Percentiles rank a stretch among this genome's conserved stretches.
Conservation (phyloP, 805 yeast species). For the Zygosaccharomyces pseudorouxii region DNA sequence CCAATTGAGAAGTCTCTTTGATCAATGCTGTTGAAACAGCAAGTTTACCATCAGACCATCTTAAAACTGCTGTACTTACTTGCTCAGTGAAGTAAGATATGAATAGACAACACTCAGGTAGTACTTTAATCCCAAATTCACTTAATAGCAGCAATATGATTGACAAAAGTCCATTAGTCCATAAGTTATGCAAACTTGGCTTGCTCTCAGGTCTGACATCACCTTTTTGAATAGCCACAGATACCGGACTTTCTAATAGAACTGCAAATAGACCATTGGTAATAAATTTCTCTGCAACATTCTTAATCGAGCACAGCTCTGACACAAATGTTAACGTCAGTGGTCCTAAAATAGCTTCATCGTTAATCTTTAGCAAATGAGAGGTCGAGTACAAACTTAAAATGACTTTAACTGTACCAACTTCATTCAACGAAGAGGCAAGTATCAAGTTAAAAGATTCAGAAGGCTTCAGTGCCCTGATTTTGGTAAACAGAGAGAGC, state of each 20-base stretch:
- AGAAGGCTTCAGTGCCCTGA: slow-evolving; percentile 48
- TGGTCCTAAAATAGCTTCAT: slow-evolving; percentile 69
- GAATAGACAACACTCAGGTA: slow-evolving; percentile 64
- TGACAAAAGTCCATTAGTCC: slow-evolving; percentile 82
- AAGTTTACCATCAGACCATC: slow-evolving; percentile 53
- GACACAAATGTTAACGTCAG: slow-evolving; percentile 61
- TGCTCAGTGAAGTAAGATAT: slow-evolving; percentile 61
- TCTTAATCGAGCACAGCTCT: slow-evolving; percentile 58
- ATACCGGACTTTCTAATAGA: slow-evolving; percentile 69
- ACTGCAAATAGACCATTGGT: slow-evolving; percentile 60
- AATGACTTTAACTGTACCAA: slow-evolving; percentile 58
- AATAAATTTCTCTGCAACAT: slow-evolving; percentile 63
- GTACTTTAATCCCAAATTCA: slow-evolving; percentile 55
- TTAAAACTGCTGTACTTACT: slow-evolving; percentile 53
- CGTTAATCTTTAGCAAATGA: slow-evolving; percentile 53
- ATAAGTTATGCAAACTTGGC: slow-evolving; percentile 63
- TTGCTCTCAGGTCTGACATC: slow-evolving; percentile 47
- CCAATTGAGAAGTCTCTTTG: slow-evolving; percentile 65
- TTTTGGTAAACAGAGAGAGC: slow-evolving; percentile 57
- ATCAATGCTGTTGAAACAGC: slow-evolving; percentile 48
- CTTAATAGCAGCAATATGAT: slow-evolving; percentile 56
- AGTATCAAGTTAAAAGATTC: slow-evolving; percentile 45
- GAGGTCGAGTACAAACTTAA: slow-evolving; percentile 65
- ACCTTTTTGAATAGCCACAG: slow-evolving; percentile 63
- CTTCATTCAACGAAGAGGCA: slow-evolving; percentile 48